These are phyloP conservation scores for Hymenoscyphus scutula DNA, from an alignment of 2,329 filamentous ascomycete species.

Conservation along the genomic window DNA sequence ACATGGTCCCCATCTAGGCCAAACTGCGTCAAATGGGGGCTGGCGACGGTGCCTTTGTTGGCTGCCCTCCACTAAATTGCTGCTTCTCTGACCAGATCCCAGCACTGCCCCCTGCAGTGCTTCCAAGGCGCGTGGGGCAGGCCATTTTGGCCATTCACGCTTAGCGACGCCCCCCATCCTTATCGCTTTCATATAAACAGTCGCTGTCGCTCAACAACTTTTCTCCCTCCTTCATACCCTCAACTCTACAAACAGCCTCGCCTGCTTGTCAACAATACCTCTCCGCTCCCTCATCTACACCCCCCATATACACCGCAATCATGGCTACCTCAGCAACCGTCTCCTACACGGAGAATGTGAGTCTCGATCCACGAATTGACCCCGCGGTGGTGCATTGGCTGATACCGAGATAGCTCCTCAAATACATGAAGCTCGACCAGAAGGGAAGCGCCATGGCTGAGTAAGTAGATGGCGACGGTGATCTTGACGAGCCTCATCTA, in stretches of 20 bases:
- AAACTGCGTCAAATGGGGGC: background rate
- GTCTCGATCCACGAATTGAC: slow-evolving; percentile 24
- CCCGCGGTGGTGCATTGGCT: slow-evolving; percentile 19
- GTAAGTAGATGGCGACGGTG: slow-evolving; percentile 57
- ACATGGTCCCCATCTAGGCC: background rate
- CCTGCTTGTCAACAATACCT: slow-evolving; percentile 12
- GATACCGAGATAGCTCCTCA: slow-evolving; percentile 66
- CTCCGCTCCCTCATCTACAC: slow-evolving; percentile 4
- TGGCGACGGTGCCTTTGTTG: background rate
- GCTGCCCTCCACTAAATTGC: background rate
- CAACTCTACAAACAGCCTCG: slow-evolving; percentile 10
- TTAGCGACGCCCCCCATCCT: slow-evolving; percentile 6
- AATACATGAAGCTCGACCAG: slow-evolving; percentile 90
- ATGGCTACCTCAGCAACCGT: slow-evolving; percentile 36
- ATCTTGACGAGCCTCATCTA: slow-evolving; percentile 6
- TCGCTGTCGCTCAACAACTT: slow-evolving; percentile 3
- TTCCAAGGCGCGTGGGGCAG: background rate
- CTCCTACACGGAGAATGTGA: slow-evolving; percentile 42
- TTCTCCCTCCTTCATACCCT: background rate
- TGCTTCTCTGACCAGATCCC: background rate
- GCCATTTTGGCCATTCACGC: background rate
- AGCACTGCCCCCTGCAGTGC: background rate
- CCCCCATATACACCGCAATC: slow-evolving; percentile 22
- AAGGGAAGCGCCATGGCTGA: slow-evolving; percentile 87
- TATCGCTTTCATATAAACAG: slow-evolving; percentile 14